Evolutionary conservation across 495 filamentous ascomycete genomes (phyloP), one percentile per base, ranked within the genome.

Genomic region (Hypomontagnella monticulosa): DNA sequence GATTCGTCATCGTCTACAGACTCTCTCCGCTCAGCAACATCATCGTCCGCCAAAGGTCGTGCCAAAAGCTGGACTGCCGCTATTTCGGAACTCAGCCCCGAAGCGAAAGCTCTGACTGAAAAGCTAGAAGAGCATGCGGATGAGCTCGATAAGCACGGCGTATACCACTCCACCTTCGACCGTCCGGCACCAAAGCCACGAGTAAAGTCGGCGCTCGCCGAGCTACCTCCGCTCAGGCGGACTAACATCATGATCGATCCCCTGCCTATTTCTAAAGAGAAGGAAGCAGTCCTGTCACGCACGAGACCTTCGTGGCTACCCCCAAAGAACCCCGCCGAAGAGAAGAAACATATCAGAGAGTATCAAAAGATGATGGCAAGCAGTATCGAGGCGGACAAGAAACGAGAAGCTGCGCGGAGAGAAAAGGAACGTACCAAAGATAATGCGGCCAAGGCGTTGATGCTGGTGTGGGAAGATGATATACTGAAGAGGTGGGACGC

Each of bases 181-280:
- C 69, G 66, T 1, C 61, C 71, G 41, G 51, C 61, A 2, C 63
- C 84, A 4, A 89, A 89, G 57, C 82, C 81, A 1, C 81, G 85
- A 7, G 78, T 82, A 10, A 84, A 82, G 44, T 85, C 84, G 7
- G 81, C 82, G 2, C 73, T 84, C 42, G 77, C 83, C 20, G 88
- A 93, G 56, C 80, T 97, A 5, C 95, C 95, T 3, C 95, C 93
- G 11, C 73, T 97, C 14, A 88, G 91, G 53, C 89, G 91, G 59
- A 90, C 90, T 12, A 94, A 97, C 71, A 88, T 96, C 47, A 94
- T 98, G 90, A 96, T 97, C 60, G 95, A 99, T 74, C 95, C 95
- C 6, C 77, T 99, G 57, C 96, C 94, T 1, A 89, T 96, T 34
- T 97, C 93, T 68, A 96, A 93, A 78, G 95, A 99, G 80, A 99